Conservation (phyloP, 2,329 filamentous ascomycete species). For the Trichoderma sp. region DNA sequence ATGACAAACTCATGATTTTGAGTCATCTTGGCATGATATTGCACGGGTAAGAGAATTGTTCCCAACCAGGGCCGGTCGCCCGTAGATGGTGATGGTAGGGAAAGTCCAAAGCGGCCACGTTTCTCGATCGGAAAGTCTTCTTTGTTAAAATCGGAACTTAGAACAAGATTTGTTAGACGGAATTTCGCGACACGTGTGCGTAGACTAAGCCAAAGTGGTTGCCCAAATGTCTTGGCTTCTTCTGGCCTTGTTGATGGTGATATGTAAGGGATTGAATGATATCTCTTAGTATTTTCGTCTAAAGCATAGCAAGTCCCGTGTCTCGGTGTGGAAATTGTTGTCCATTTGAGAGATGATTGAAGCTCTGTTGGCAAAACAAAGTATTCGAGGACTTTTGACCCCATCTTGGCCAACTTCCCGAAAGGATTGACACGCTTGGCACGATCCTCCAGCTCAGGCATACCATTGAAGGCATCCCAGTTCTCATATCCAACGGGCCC, state of each 20-base stretch:
- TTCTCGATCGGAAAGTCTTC: background rate
- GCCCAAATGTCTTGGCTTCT: background rate
- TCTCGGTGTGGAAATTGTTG: background rate
- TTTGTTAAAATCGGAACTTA: constrained; percentile 1
- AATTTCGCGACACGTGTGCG: background rate
- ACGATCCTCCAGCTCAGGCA: background rate
- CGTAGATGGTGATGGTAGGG: background rate
- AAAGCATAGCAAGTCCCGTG: background rate
- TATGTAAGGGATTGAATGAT: background rate
- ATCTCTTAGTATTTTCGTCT: background rate
- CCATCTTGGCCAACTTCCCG: background rate
- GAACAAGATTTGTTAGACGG: background rate
- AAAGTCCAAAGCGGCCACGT: constrained; percentile 10
- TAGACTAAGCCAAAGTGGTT: background rate
- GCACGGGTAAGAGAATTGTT: constrained; percentile 4
- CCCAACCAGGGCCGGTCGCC: constrained; percentile 11
- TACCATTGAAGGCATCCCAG: constrained; percentile 7
- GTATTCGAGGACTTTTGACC: background rate
- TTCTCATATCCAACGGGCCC: constrained; percentile 15
- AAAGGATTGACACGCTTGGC: constrained; percentile 1
- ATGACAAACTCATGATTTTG: constrained; percentile 15
- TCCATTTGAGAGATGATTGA: background rate
- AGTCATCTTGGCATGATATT: constrained; percentile 9
- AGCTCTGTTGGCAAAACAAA: background rate
- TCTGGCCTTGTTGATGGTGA: background rate